Percentiles rank a stretch among this genome's conserved stretches.
These are phyloP conservation scores for Hypoxylon sp. DNA, from an alignment of 2,329 filamentous ascomycete species.

Conservation along the genomic window DNA sequence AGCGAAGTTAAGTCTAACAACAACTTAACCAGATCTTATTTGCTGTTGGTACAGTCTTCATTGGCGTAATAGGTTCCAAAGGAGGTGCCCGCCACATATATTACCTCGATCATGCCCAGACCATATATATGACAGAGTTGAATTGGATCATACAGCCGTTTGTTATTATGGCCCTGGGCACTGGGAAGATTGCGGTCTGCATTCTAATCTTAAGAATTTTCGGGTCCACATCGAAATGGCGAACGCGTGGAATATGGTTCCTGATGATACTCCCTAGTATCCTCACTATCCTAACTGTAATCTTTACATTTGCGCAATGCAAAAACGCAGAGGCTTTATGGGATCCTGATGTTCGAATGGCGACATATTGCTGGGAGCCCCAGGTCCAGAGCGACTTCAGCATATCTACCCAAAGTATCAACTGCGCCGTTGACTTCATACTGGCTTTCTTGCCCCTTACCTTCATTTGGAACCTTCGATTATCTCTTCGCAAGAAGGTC, in stretches of 20 bases:
- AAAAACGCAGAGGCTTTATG: neutral
- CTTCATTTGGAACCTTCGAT: neutral
- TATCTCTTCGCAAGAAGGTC: neutral
- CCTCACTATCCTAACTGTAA: neutral
- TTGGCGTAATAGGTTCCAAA: neutral
- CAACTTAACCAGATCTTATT: neutral
- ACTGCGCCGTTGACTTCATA: neutral
- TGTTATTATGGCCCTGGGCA: neutral
- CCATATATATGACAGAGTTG: neutral
- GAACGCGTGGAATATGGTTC: neutral
- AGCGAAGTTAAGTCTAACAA: neutral
- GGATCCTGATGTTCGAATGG: neutral
- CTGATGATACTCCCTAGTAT: constrained; percentile 6
- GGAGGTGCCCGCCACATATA: neutral
- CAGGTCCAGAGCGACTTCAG: neutral
- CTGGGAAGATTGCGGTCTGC: constrained; percentile 2
- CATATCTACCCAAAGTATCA: neutral
- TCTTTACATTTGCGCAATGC: constrained; percentile 33
- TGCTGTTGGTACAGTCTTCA: neutral
- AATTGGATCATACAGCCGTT: neutral
- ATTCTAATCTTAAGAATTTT: constrained; percentile 24
- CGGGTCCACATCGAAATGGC: constrained; percentile 4
- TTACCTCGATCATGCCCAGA: neutral
- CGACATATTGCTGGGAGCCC: neutral
- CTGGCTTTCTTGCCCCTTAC: neutral